Conservation (phyloP, 2,329 filamentous ascomycete species). For the Cladosporium sp. region DNA sequence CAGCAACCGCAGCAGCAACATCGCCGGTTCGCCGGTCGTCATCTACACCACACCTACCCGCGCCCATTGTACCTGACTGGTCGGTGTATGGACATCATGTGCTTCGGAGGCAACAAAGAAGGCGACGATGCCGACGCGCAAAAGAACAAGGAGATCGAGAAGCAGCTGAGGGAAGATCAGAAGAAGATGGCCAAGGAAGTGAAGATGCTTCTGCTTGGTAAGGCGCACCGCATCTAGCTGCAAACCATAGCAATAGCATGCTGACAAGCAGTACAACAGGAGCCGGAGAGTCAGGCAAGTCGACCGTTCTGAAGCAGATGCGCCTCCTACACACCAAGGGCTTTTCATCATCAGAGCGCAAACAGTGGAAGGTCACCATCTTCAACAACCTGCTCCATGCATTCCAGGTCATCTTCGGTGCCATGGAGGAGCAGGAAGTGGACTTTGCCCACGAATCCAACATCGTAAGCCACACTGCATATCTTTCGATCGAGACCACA, state of each 20-base stretch:
- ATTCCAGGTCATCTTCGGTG: slow-evolving; percentile 83
- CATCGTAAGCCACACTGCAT: slow-evolving; percentile 54
- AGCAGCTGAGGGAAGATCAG: slow-evolving; percentile 77
- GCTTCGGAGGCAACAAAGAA: slow-evolving; percentile 44
- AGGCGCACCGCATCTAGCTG: background rate
- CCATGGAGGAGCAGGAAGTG: slow-evolving; percentile 81
- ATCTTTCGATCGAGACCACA: background rate
- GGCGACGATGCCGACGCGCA: slow-evolving; percentile 41
- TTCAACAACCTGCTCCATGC: slow-evolving; percentile 93
- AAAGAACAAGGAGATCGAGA: slow-evolving; percentile 72
- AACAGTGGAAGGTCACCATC: slow-evolving; percentile 91
- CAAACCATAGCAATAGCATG: slow-evolving; percentile 2
- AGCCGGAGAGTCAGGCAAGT: slow-evolving; percentile 93
- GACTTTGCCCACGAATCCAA: slow-evolving; percentile 74
- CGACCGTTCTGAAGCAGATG: slow-evolving; percentile 98
- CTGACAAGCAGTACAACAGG: slow-evolving; percentile 50
- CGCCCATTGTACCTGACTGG: background rate
- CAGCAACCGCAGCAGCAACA: background rate
- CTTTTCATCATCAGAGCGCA: slow-evolving; percentile 81
- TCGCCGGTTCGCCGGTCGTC: background rate
- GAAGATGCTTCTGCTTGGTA: slow-evolving; percentile 90
- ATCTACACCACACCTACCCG: background rate
- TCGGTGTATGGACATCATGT: slow-evolving; percentile 38
- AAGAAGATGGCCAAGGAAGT: slow-evolving; percentile 82
- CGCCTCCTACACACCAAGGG: slow-evolving; percentile 93